Base-by-base conservation (phyloP, 2,329 filamentous ascomycete genomes). In the Dactylellina leptospora region DNA sequence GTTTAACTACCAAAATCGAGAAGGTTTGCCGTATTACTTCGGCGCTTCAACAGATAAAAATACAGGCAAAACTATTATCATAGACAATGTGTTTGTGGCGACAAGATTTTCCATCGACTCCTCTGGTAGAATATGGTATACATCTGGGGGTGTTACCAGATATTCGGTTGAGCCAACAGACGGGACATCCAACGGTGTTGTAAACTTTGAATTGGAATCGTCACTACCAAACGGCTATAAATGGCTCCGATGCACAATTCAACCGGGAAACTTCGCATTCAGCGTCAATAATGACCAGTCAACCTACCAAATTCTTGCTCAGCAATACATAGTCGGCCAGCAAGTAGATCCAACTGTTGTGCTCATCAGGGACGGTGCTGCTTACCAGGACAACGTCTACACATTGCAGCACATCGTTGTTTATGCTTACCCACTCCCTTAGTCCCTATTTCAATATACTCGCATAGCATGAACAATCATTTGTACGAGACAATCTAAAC, bases 1-100 rank as follows among this genome's bases (percentile, higher is more conserved):
- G 11, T 54, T 38, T 28, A 54, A 54, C 50, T 54, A 54, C 23
- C 4, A 20, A 38, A 40, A 54, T 25, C 50, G 28, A 10, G 30
- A 13, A 5, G 11, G 5, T 40, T 9, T 54, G 6, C 3, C 8
- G 1, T 54, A 36, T 40, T 36, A 40, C 11, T 4, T 54, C 18
- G 30, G 9, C 5, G 50, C 18, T n/a, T n/a, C n/a, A n/a, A n/a
- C n/a, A 5, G 16, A 5, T 18, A 13, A 22, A n/a, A 40, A 11
- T 20, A 10, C 9, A 54, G 13, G 23, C 10, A 5, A 28, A 38
- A 23, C n/a, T 3, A 20, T 38, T 28, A 13, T 38, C 50, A 4
- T 20, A 38, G 16, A 2, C 11, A 5, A 23, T 25, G 10, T 8
- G 11, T 22, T 38, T 13, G 5, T 16, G 13, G 8, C 16, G 8